Base-by-base conservation (phyloP, 306 rosid species). In the Fragaria iinumae region DNA sequence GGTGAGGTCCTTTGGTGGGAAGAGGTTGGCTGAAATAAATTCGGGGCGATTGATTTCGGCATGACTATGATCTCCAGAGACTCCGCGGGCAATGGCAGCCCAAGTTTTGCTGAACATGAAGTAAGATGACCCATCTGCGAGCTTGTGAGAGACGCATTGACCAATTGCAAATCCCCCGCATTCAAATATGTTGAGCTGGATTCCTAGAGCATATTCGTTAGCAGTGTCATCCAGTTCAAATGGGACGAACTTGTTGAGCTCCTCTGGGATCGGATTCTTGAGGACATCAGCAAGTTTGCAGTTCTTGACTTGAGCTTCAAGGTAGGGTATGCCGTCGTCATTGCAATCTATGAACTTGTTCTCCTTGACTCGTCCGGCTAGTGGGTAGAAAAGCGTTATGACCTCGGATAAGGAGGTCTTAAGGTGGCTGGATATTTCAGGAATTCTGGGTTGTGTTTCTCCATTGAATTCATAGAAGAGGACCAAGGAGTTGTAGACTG, bases 101-200 rank as follows among this genome's bases (percentile, higher is more conserved):
- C 83, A 80, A 39, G 23, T 63, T 69, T 67, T 55, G 13, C 67
- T 39, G 63, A 84, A 77, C 3, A 36, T 10, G 44, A 73, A 72
- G 23, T 11, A 59, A 0, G 84, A 76, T 12, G 45, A 69, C 1
- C 74, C 87, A 18, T 84, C 87, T 0, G 68, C 79, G 16, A 84
- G 48, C 65, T 75, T 55, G 29, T 84, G 87, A 10, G 87, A 73
- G 38, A 81, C 20, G 75, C 80, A 73, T 1, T 47, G 57, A 12
- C 67, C 82, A 20, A 80, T 41, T 3, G 75, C 63, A 84, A 55
- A 17, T 0, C 93, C 90, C 0, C 91, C 90, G 49, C 89, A 82
- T 0, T 80, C 80, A 8, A 87, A 89, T 3, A 80, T 69, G 27
- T 80, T 87, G 44, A 87, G 78, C 67, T 84, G 96, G 67, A 87